phyloP scores from a whole-genome alignment of 441 rosid genomes.

The Populus hybrid region DNA sequence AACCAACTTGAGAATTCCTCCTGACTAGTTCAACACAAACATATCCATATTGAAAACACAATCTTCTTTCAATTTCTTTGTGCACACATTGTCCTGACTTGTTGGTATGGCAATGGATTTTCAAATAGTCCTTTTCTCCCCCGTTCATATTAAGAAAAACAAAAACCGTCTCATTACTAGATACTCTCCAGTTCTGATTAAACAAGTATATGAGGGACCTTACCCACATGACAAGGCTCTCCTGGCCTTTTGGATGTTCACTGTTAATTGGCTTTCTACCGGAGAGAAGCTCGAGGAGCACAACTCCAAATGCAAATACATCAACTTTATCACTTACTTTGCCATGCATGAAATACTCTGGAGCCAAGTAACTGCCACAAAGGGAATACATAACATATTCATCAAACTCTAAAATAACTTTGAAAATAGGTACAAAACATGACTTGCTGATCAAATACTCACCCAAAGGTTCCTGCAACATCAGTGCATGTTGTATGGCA shows the following conservation, averaged over 20 bases:
- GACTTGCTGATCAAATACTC: constrained; percentile 13
- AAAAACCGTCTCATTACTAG: neutral
- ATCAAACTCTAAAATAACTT: neutral
- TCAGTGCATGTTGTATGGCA: constrained; percentile 47
- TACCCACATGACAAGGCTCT: constrained; percentile 95
- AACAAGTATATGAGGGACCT: constrained; percentile 18
- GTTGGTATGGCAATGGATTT: neutral
- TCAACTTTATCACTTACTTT: no score
- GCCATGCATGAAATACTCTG: no score
- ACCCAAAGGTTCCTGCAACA: constrained; percentile 93
- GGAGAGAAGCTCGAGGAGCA: no score
- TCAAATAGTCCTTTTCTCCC: neutral
- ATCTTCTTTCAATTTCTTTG: neutral
- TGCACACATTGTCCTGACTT: neutral
- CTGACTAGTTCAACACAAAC: neutral
- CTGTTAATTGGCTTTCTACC: constrained; percentile 27
- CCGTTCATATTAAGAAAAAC: neutral
- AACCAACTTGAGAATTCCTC: neutral
- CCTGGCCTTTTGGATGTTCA: constrained; percentile 58
- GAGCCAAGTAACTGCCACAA: neutral
- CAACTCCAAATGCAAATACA: no score
- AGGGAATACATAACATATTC: neutral
- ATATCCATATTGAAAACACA: neutral
- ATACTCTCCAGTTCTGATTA: neutral
- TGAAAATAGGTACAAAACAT: neutral